Evolutionary conservation across 176 grass and related monocot genomes (phyloP).

Genomic region (Oryza brachyantha): DNA sequence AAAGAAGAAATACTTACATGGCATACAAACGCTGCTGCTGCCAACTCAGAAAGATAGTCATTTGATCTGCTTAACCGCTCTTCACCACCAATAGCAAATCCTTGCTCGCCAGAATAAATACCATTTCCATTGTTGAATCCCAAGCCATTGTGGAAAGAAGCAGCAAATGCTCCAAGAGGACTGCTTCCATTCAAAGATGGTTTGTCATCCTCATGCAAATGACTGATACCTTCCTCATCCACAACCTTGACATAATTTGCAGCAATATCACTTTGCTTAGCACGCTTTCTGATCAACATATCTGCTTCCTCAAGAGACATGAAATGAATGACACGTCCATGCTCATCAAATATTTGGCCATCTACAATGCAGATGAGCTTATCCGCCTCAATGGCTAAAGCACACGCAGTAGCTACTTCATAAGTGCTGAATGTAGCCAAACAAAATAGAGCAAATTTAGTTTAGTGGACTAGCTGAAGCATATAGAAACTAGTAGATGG

Average conservation of each 20-base stretch:
- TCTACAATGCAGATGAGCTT: constrained; percentile 89
- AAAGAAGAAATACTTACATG: constrained; percentile 59
- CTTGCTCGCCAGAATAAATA: constrained; percentile 58
- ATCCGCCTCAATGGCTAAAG: constrained; percentile 83
- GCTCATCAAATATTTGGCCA: constrained; percentile 81
- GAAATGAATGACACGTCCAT: constrained; percentile 67
- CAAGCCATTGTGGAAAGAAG: constrained; percentile 79
- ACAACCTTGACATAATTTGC: constrained; percentile 87
- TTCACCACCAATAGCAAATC: constrained; percentile 88
- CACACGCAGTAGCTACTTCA: constrained; percentile 93
- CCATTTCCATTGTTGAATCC: constrained; percentile 95
- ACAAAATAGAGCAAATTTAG: constrained; percentile 25
- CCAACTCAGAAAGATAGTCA: constrained; percentile 88
- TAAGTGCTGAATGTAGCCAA: constrained; percentile 70
- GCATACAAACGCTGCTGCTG: constrained; percentile 87
- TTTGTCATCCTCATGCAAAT: neutral
- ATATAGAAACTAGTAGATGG: neutral
- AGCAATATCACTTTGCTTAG: constrained; percentile 81
- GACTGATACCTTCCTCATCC: constrained; percentile 44
- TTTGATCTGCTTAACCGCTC: constrained; percentile 72
- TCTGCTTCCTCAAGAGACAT: constrained; percentile 84
- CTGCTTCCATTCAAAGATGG: constrained; percentile 32
- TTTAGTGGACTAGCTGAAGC: constrained; percentile 30
- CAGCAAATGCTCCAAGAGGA: constrained; percentile 24
- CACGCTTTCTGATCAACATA: constrained; percentile 70